Percentiles rank a stretch among this genome's conserved stretches.
phyloP scores from a whole-genome alignment of 257 asterid species.

The Leonotis leonurus region DNA sequence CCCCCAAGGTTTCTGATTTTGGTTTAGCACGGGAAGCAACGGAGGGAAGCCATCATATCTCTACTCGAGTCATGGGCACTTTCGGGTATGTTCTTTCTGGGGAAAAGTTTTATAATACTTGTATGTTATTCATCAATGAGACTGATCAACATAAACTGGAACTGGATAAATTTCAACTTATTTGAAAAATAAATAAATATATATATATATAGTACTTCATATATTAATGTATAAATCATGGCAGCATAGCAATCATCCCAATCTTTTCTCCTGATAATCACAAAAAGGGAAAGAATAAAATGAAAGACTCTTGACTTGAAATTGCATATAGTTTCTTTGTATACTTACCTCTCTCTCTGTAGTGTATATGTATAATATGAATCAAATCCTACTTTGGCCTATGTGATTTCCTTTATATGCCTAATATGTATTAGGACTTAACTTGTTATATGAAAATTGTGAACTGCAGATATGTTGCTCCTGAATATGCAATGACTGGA shows the following conservation, averaged over 20 bases:
- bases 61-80: constrained; percentile 99
- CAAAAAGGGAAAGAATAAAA: not conserved
- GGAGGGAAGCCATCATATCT: constrained; percentile 88
- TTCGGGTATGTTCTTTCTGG: constrained; percentile 59
- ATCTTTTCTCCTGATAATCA: not conserved
- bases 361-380: too few relatives aligned
- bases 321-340: not conserved
- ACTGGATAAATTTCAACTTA: not conserved
- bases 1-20: constrained; percentile 97
- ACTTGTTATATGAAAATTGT: too few relatives aligned
- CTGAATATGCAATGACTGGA: constrained; percentile 97
- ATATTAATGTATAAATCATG: not conserved
- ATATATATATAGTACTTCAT: too few relatives aligned
- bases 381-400: too few relatives aligned
- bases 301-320: not conserved
- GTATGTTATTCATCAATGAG: not conserved
- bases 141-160: not conserved
- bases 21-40: constrained; percentile 98
- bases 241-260: not conserved
- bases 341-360: not conserved
- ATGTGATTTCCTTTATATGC: too few relatives aligned
- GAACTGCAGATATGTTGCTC: constrained; percentile 95
- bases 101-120: not conserved
- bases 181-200: too few relatives aligned
- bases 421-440: too few relatives aligned